Evolutionary conservation across 1,284 basidiomycete species (phyloP).

Genomic region (Earliella scabrosa): DNA sequence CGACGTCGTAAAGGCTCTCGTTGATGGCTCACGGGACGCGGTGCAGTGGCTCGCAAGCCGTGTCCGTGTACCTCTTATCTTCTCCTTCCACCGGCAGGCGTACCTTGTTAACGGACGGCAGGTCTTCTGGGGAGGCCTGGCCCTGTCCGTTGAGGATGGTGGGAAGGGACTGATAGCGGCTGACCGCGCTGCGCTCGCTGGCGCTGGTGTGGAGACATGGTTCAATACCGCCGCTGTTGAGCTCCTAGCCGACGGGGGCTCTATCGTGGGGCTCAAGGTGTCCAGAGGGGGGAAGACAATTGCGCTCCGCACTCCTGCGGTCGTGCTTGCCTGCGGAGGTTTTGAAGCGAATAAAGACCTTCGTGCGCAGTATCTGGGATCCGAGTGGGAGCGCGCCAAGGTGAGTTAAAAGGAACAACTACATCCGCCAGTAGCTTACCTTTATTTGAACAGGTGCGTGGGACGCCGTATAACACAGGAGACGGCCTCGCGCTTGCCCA

Average conservation of each 20-base stretch:
- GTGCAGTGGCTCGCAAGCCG: constrained; percentile 57
- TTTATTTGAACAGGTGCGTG: constrained; percentile 54
- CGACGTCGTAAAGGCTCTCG: constrained; percentile 53
- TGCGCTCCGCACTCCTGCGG: constrained; percentile 43
- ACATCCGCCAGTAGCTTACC: background rate
- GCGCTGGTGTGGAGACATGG: constrained; percentile 57
- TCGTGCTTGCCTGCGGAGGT: constrained; percentile 68
- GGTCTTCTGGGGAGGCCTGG: constrained; percentile 73
- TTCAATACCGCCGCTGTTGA: constrained; percentile 54
- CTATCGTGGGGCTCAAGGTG: constrained; percentile 51
- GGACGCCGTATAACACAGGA: constrained; percentile 70
- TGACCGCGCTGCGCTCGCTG: constrained; percentile 52
- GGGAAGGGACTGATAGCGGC: constrained; percentile 70
- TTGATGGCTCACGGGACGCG: constrained; percentile 57
- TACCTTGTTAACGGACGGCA: constrained; percentile 64
- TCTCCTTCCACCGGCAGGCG: constrained; percentile 69
- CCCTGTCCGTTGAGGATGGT: constrained; percentile 59
- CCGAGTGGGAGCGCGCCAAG: constrained; percentile 57
- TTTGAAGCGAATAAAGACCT: constrained; percentile 61
- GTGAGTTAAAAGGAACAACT: constrained; percentile 37
- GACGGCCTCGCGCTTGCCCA: constrained; percentile 61
- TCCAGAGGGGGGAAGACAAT: constrained; percentile 41
- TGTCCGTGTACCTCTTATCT: constrained; percentile 56
- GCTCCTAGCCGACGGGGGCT: constrained; percentile 41
- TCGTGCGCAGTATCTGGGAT: constrained; percentile 56